Evolutionary conservation across 1,139 yeast species (phyloP).

Genomic region (Kodamaea derodonti): DNA sequence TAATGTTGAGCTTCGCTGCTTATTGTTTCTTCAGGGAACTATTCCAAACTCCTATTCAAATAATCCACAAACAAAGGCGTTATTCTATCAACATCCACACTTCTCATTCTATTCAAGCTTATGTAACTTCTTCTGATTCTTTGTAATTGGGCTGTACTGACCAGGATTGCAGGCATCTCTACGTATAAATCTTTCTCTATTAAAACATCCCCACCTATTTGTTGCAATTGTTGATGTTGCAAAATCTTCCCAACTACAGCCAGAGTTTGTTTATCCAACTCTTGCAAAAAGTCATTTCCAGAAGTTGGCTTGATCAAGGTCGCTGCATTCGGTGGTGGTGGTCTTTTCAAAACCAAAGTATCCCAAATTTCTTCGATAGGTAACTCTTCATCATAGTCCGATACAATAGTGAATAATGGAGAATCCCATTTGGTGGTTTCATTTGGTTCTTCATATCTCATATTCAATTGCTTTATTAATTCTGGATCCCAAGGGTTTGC

Average conservation of each 20-base stretch:
- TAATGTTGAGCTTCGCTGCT: too few relatives aligned
- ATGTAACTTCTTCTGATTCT: slow-evolving; percentile 80
- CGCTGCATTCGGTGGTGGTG: slow-evolving; percentile 74
- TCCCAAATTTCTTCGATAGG: slow-evolving; percentile 75
- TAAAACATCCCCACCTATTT: slow-evolving; percentile 50
- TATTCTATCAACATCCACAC: slow-evolving; percentile 63
- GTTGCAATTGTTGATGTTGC: slow-evolving; percentile 56
- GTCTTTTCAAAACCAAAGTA: slow-evolving; percentile 56
- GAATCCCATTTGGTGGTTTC: slow-evolving; percentile 89
- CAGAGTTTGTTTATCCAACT: slow-evolving; percentile 71
- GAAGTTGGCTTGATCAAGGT: slow-evolving; percentile 71
- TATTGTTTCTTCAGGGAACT: too few relatives aligned
- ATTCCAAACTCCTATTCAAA: slow-evolving; percentile 51
- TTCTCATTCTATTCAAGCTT: slow-evolving; percentile 72
- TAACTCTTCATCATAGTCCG: slow-evolving; percentile 45
- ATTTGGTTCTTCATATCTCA: slow-evolving; percentile 94
- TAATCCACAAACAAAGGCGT: slow-evolving; percentile 71
- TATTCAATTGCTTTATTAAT: slow-evolving; percentile 63
- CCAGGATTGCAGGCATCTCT: slow-evolving; percentile 58
- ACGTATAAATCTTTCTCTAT: slow-evolving; percentile 39
- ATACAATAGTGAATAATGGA: slow-evolving; percentile 72
- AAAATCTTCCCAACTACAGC: slow-evolving; percentile 55
- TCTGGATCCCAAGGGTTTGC: slow-evolving; percentile 61
- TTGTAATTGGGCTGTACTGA: slow-evolving; percentile 76
- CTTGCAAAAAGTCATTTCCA: slow-evolving; percentile 71